Evolutionary conservation across 768 basidiomycete genomes (phyloP).

Genomic region (Pisolithus marmoratus): DNA sequence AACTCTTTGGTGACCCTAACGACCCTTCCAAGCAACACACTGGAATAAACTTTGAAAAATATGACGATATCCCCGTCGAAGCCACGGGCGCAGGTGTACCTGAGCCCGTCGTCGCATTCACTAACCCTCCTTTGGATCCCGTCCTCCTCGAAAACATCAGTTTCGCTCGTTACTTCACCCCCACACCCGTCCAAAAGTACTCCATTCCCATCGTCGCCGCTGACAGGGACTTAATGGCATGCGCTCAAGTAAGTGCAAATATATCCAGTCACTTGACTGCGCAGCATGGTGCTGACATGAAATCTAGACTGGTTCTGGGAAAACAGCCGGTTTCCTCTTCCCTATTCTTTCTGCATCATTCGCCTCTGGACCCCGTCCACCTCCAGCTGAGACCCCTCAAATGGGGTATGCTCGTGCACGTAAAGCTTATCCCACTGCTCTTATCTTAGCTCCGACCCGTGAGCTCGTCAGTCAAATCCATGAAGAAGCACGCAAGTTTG

Average conservation of each 20-base stretch:
- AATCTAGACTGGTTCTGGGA: constrained; percentile 93
- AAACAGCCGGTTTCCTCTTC: constrained; percentile 98
- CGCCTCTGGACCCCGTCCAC: constrained; percentile 67
- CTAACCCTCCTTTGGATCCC: constrained; percentile 83
- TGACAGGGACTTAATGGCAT: constrained; percentile 90
- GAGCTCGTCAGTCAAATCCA: constrained; percentile 99
- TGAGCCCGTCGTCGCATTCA: constrained; percentile 85
- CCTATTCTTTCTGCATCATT: constrained; percentile 96
- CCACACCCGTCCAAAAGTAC: constrained; percentile 99
- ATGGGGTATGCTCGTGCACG: constrained; percentile 59
- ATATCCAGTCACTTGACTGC: constrained; percentile 6
- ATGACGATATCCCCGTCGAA: constrained; percentile 99
- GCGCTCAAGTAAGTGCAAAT: constrained; percentile 64
- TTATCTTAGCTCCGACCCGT: constrained; percentile 96
- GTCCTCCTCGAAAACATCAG: constrained; percentile 94
- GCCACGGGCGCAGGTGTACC: constrained; percentile 97
- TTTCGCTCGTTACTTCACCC: constrained; percentile 87
- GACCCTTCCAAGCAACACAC: constrained; percentile 90
- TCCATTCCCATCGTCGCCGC: constrained; percentile 96
- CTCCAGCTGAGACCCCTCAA: constrained; percentile 48
- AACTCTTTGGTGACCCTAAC: constrained; percentile 85
- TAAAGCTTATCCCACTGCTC: constrained; percentile 95
- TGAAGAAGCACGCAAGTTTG: constrained; percentile 97
- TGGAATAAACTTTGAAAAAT: constrained; percentile 99
- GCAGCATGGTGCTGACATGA: constrained; percentile 11